These are phyloP conservation scores for Scytalidium lignicola DNA, from an alignment of 2,329 filamentous ascomycete genomes.

Conservation along the genomic window DNA sequence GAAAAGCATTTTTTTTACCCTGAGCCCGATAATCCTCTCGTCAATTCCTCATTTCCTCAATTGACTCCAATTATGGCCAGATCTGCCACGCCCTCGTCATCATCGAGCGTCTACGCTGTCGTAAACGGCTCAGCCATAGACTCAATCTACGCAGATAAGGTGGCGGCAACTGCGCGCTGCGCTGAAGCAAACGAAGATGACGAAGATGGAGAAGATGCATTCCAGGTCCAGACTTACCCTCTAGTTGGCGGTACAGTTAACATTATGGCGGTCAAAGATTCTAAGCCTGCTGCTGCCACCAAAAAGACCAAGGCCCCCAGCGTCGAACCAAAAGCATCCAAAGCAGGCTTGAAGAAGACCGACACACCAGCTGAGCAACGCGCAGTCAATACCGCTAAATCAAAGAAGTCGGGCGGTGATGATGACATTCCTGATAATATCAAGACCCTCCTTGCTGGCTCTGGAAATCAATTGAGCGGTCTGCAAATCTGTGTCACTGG, in stretches of 20 bases:
- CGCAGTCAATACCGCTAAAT: slow-evolving; percentile 14
- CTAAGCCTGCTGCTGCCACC: background rate
- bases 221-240: background rate
- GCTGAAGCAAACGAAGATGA: background rate
- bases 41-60: background rate
- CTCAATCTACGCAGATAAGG: background rate
- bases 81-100: too few relatives aligned
- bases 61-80: background rate
- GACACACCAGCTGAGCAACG: slow-evolving; percentile 16
- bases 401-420: slow-evolving; percentile 2
- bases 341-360: slow-evolving; percentile 13
- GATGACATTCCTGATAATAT: slow-evolving; percentile 13
- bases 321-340: slow-evolving; percentile 1
- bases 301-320: background rate
- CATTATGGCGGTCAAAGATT: background rate
- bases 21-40: background rate
- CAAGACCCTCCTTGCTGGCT: slow-evolving; percentile 9
- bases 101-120: background rate
- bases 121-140: background rate
- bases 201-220: background rate
- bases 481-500: slow-evolving; percentile 16
- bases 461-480: slow-evolving; percentile 7
- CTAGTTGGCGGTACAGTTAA: background rate
- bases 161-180: background rate
- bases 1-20: background rate